Percentiles rank a stretch among this genome's conserved stretches.
Conservation (phyloP, 345 rosid genomes). For the Gossypioides kirkii region DNA sequence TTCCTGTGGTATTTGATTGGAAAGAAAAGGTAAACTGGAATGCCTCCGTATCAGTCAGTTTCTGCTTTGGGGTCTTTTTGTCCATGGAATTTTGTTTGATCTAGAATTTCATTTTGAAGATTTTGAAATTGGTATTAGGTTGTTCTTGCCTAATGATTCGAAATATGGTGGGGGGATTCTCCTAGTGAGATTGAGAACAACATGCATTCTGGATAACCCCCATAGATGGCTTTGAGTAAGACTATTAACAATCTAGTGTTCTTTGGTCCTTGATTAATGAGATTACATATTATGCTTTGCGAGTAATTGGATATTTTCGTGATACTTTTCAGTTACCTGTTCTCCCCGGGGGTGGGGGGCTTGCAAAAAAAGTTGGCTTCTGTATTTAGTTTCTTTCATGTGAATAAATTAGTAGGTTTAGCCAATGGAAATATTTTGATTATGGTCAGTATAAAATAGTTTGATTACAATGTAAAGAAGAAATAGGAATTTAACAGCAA, state of each 20-base stretch:
- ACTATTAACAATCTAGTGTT: background rate
- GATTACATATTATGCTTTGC: background rate
- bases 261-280: background rate
- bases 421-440: background rate
- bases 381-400: background rate
- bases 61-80: background rate
- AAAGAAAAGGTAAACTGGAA: background rate
- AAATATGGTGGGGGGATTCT: background rate
- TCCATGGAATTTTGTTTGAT: background rate
- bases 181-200: background rate
- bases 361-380: background rate
- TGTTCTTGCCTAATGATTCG: background rate
- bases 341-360: background rate
- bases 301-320: background rate
- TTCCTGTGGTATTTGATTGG: background rate
- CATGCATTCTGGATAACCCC: background rate
- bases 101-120: background rate
- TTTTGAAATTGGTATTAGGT: background rate
- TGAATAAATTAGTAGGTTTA: background rate
- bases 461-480: background rate
- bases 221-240: background rate
- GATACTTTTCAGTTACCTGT: background rate
- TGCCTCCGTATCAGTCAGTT: background rate
- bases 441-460: background rate
- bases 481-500: background rate